Percentiles rank a stretch among this genome's conserved stretches.
phyloP scores from a whole-genome alignment of 148 eudicot genomes.

The Amaranthus hypochondriacus region DNA sequence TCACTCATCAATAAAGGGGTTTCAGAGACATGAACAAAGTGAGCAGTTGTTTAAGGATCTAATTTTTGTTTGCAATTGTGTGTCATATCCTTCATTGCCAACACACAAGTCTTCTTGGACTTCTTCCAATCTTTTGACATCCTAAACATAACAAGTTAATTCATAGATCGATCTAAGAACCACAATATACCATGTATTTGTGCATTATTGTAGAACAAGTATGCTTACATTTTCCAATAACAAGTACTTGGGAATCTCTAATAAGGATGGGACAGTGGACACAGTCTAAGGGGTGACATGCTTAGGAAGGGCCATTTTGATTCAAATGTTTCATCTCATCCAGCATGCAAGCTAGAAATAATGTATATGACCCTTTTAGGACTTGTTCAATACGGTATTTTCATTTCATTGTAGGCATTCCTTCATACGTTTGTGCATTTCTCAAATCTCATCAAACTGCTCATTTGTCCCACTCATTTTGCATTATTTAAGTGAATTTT shows the following conservation, averaged over 20 bases:
- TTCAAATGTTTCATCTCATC: conserved; percentile 19
- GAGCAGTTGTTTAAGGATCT: too few species aligned
- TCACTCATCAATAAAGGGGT: too few species aligned
- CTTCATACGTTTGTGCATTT: background rate
- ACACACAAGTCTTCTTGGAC: conserved; percentile 12
- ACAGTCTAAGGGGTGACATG: conserved; percentile 16
- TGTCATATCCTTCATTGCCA: conserved; percentile 14
- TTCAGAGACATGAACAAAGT: too few species aligned
- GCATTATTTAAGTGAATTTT: too few species aligned
- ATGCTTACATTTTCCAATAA: background rate
- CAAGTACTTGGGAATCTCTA: background rate
- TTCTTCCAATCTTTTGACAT: conserved; percentile 23
- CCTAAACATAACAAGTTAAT: background rate
- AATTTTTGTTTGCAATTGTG: too few species aligned
- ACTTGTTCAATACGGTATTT: conserved; percentile 19
- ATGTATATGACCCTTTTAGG: background rate
- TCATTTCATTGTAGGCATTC: background rate
- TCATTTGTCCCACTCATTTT: too few species aligned
- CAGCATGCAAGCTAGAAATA: conserved; percentile 8
- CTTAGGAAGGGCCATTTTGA: conserved; percentile 16
- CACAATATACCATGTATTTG: background rate
- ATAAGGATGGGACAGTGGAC: conserved; percentile 12
- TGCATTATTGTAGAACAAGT: background rate
- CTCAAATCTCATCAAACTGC: background rate
- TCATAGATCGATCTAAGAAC: background rate